These are phyloP conservation scores for Rhodamnia argentea DNA, from an alignment of 345 rosid genomes.

Conservation along the genomic window DNA sequence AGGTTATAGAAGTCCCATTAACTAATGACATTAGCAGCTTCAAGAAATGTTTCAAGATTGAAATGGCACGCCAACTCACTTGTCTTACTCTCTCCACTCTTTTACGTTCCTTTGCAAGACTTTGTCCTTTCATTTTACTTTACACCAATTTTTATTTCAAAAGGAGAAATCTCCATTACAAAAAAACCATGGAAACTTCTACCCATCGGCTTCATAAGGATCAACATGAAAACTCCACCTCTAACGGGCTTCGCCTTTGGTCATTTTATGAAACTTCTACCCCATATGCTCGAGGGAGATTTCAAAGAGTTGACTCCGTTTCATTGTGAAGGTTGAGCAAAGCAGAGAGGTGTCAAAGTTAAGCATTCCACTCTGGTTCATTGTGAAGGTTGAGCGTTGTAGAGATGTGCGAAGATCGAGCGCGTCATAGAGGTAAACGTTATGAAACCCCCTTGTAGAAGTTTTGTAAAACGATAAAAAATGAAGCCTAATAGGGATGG, in stretches of 20 bases:
- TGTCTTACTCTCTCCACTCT: neutral
- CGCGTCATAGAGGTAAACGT: rapidly evolving
- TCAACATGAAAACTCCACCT: neutral
- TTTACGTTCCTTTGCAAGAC: neutral
- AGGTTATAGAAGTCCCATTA: neutral
- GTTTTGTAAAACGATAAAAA: neutral
- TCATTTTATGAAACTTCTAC: neutral
- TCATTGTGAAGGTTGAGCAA: neutral
- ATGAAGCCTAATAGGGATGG: neutral
- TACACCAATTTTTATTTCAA: neutral
- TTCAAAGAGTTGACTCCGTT: neutral
- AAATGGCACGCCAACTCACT: neutral
- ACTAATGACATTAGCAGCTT: neutral
- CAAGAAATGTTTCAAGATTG: neutral
- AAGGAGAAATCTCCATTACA: neutral
- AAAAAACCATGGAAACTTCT: neutral
- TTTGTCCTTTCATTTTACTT: neutral
- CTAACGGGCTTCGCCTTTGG: neutral
- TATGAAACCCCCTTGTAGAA: neutral
- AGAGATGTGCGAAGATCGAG: neutral
- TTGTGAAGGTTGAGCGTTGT: no score
- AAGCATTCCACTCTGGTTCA: neutral
- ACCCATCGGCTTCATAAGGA: neutral
- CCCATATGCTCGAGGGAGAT: neutral
- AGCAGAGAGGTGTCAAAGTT: neutral